Evolutionary conservation across 192 early-diverging fungal genomes (phyloP).

Genomic region (Coemansia sp.): DNA sequence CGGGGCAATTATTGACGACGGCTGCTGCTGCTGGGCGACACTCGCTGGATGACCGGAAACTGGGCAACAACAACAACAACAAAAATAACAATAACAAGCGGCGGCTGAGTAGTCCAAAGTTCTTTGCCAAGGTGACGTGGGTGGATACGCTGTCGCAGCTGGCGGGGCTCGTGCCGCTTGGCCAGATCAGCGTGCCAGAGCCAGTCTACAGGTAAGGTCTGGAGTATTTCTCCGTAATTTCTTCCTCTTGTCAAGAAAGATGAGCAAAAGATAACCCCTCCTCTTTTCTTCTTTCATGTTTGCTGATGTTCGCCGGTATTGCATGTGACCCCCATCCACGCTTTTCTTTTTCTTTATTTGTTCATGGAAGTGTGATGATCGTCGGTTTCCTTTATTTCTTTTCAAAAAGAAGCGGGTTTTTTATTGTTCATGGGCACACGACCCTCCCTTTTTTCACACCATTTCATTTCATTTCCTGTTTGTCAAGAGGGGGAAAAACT

Average conservation of each 20-base stretch:
- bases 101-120: conserved; percentile 74
- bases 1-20: background rate
- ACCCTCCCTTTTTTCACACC: too few relatives aligned
- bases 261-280: background rate
- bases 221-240: background rate
- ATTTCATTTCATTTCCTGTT: too few relatives aligned
- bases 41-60: conserved; percentile 12
- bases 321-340: background rate
- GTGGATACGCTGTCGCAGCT: conserved; percentile 72
- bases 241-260: background rate
- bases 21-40: background rate
- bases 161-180: conserved; percentile 63
- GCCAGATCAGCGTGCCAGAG: conserved; percentile 71
- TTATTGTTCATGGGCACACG: too few relatives aligned
- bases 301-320: background rate
- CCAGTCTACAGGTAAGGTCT: conserved; percentile 42
- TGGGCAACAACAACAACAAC: background rate
- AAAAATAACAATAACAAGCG: background rate
- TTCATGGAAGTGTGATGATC: too few relatives aligned
- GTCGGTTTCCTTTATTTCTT: too few relatives aligned
- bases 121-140: conserved; percentile 82
- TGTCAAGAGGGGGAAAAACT: too few relatives aligned
- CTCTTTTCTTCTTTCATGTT: background rate
- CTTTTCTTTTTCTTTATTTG: background rate
- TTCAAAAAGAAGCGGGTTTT: too few relatives aligned